Conservation (phyloP, 257 asterid species). For the Ballota nigra region DNA sequence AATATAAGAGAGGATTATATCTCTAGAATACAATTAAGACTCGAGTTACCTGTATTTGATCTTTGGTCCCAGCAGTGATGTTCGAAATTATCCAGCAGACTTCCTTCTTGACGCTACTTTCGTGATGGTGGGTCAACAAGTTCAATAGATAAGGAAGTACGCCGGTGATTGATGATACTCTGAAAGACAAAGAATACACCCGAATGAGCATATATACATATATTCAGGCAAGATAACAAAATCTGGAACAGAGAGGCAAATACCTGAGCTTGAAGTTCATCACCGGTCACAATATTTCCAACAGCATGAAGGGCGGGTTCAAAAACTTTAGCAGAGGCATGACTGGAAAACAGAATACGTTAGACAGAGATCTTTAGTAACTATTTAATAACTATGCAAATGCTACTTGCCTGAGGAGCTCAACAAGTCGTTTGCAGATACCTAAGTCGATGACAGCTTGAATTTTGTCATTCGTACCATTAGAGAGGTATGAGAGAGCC, state of each 20-base stretch:
- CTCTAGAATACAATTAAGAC: not conserved
- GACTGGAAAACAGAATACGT: conserved; percentile 42
- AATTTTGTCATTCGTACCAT: conserved; percentile 89
- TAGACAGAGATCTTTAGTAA: not conserved
- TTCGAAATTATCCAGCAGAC: conserved; percentile 95
- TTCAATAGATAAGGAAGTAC: conserved; percentile 72
- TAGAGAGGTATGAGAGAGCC: conserved; percentile 97
- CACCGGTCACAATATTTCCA: conserved; percentile 95
- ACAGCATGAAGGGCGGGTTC: conserved; percentile 92
- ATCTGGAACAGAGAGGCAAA: not conserved
- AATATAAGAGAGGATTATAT: not conserved
- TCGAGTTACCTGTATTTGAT: conserved; percentile 67
- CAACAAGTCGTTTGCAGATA: conserved; percentile 77
- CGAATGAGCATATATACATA: conserved; percentile 5
- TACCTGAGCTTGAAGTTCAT: conserved; percentile 88
- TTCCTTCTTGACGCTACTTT: conserved; percentile 93
- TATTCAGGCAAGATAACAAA: not conserved
- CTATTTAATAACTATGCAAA: conserved; percentile 1
- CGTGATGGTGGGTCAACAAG: conserved; percentile 80
- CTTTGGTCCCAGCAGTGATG: conserved; percentile 88
- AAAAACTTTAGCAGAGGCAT: conserved; percentile 89
- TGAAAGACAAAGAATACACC: conserved; percentile 29
- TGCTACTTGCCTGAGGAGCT: conserved; percentile 74
- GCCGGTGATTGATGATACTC: conserved; percentile 70
- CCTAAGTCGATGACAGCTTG: conserved; percentile 93